Conservation (phyloP, 768 basidiomycete species). For the Macrolepiota dolichaula region DNA sequence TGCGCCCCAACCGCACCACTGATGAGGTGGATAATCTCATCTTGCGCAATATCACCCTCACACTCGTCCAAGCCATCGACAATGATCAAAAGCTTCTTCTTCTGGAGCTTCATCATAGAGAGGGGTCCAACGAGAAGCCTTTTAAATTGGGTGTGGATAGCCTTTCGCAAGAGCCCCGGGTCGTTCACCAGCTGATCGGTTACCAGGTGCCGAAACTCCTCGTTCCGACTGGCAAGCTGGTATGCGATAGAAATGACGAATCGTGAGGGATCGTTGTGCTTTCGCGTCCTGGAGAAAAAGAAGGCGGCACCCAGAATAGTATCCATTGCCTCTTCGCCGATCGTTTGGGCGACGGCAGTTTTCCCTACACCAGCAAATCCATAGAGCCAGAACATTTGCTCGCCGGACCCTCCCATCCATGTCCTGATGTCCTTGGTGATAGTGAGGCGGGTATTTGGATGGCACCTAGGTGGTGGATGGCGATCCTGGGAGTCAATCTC, state of each 20-base stretch:
- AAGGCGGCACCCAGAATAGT: slow-evolving; percentile 5
- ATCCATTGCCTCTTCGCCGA: not conserved
- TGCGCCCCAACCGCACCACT: not conserved
- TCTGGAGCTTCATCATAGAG: not conserved
- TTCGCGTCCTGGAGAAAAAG: not conserved
- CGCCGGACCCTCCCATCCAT: too few species aligned
- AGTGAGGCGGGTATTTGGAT: slow-evolving; percentile 7
- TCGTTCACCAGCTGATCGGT: not conserved
- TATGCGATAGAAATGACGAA: not conserved
- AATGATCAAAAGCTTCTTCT: not conserved
- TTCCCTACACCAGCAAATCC: slow-evolving; percentile 9
- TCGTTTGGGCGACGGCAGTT: slow-evolving; percentile 3
- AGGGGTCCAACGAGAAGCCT: not conserved
- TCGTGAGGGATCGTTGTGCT: not conserved
- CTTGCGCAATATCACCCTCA: not conserved
- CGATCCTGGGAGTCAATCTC: slow-evolving; percentile 7
- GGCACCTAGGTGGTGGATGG: slow-evolving; percentile 5
- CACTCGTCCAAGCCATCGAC: not conserved
- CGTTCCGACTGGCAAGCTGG: not conserved
- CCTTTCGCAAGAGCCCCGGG: not conserved
- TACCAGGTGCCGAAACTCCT: not conserved
- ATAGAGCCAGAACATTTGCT: slow-evolving; percentile 3
- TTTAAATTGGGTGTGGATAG: not conserved
- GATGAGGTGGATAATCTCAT: not conserved
- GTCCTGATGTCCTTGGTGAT: not conserved